Percentiles rank a stretch among this genome's conserved stretches.
Conservation (phyloP, 2,329 filamentous ascomycete species). For the Fragosphaeria purpurea region DNA sequence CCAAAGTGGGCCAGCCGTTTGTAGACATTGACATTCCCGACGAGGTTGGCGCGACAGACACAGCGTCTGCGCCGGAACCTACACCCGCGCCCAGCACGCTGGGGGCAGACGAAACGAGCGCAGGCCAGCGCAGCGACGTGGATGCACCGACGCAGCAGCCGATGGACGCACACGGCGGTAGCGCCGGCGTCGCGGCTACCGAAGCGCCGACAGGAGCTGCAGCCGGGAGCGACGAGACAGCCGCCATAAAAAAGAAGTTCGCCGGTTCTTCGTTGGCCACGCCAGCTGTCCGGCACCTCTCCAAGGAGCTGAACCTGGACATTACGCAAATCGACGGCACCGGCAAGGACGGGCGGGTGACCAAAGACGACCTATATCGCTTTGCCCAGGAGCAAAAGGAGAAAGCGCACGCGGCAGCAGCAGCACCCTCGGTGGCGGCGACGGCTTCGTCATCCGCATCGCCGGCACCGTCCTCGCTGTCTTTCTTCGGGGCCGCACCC, state of each 20-base stretch:
- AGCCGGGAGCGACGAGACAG: background rate
- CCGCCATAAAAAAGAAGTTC: slow-evolving; percentile 45
- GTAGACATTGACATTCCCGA: slow-evolving; percentile 91
- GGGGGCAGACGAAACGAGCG: background rate
- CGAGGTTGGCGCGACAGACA: slow-evolving; percentile 40
- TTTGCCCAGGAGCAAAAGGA: slow-evolving; percentile 49
- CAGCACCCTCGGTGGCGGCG: slow-evolving; percentile 2
- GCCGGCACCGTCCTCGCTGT: slow-evolving; percentile 20
- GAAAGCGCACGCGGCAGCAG: slow-evolving; percentile 13
- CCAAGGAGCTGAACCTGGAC: slow-evolving; percentile 67
- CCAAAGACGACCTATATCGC: slow-evolving; percentile 82
- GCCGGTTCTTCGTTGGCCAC: slow-evolving; percentile 61
- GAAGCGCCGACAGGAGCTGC: background rate
- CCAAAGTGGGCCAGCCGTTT: slow-evolving; percentile 85
- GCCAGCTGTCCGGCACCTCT: slow-evolving; percentile 80
- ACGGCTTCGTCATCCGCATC: slow-evolving; percentile 1
- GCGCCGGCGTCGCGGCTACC: slow-evolving; percentile 16
- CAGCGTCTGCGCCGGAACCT: background rate
- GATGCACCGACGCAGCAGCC: background rate
- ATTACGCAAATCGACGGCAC: slow-evolving; percentile 74
- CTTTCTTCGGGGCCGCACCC: slow-evolving; percentile 8
- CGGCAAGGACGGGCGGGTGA: slow-evolving; percentile 79
- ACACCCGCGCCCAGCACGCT: background rate
- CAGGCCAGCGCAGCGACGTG: slow-evolving; percentile 9
- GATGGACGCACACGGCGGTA: background rate